Evolutionary conservation across 2,329 filamentous ascomycete species (phyloP), one percentile per base, ranked within the genome.

Genomic region (Graphiopsis chlorocephala): DNA sequence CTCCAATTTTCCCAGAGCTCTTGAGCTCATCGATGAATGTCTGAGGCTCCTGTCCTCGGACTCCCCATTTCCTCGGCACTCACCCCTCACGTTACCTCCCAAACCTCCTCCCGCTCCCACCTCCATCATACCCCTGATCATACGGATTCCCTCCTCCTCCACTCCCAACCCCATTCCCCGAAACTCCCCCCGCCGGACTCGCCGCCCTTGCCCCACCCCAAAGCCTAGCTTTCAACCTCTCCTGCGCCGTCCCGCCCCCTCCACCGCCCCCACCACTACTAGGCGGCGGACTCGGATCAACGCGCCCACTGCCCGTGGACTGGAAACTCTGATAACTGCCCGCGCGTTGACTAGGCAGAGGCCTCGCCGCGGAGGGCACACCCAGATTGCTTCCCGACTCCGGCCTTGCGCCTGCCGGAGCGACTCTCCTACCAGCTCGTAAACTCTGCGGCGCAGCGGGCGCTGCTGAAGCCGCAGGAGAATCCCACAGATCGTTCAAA

Each of bases 211-310:
- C 65, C 11, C 66, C 72, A 53, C 75, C 75, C 83, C 92, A 92
- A 53, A 97, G 79, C 67, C 91, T 82, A 72, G 93, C 91, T 74
- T 92, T 91, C 71, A 97, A 81, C 70, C 91, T 84, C 71, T 96
- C 91, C 79, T 96, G 91, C 59, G 92, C 92, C 23, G 88, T 87
- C 35, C 82, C 82, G 1, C 48, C 48, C 2, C 78, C 81, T 48
- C 73, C 77, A 58, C 74, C 77, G 50, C 72, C 75, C 61, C 72
- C 74, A 53, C 74, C 75, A 67, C 81, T 76, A 72, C 77, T 74
- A 67, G 78, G 67, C 65, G 78, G 68, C 73, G 68, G 72, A 73
- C 55, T 71, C 63, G 66, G 73, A 66, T 71, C 60, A 15, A 45
- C 45, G 10, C 68, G 71, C 68, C 71, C 72, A 68, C 71, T 75